Base-by-base conservation (phyloP, 2,329 filamentous ascomycete species). In the Harringtonia aguacate region DNA sequence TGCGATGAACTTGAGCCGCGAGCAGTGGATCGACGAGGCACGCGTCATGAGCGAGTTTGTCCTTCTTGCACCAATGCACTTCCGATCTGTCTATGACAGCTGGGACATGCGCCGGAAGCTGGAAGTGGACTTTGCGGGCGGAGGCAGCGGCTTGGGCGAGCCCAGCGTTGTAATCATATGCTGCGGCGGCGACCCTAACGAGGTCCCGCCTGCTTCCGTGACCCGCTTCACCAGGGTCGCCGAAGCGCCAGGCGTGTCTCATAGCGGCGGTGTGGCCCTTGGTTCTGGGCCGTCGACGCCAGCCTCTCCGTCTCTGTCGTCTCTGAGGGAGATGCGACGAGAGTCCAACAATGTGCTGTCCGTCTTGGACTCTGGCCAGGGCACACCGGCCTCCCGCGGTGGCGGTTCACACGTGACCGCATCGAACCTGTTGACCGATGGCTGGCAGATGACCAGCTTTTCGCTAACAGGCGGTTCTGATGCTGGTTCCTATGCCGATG, bases 31-130 rank as follows among this genome's bases (percentile, higher is more conserved):
- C 31, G 80, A 84, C 2, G 88, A 95, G 59, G 87, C 86, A 1
- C 73, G 74, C 39, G 86, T 94, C 59, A 87, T 95, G 43, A 84
- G 94, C 53, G 75, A 72, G 35, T 94, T 84, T 52, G 61, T 94
- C 17, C 68, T 67, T 0, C 79, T 83, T 53, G 81, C 77, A 52
- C 89, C 90, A 4, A 75, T 77, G 34, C 77, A 94, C 53, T 94
- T 94, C 59, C 79, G 81, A 20, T 81, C 80, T 54, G 69, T 78
- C 1, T 97, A 85, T 56, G 67, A 84, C 46, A 84, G 84, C 3
- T 97, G 92, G 90, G 86, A 97, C 56, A 97, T 97, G 89, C 79
- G 79, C 43, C 77, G 88, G 48, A 79, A 70, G 49, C 67, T 97
- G 3, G 83, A 92, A 54, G 86, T 95, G 3, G 92, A 98, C 57